Conservation (phyloP, 345 rosid species). For the Camelina neglecta region DNA sequence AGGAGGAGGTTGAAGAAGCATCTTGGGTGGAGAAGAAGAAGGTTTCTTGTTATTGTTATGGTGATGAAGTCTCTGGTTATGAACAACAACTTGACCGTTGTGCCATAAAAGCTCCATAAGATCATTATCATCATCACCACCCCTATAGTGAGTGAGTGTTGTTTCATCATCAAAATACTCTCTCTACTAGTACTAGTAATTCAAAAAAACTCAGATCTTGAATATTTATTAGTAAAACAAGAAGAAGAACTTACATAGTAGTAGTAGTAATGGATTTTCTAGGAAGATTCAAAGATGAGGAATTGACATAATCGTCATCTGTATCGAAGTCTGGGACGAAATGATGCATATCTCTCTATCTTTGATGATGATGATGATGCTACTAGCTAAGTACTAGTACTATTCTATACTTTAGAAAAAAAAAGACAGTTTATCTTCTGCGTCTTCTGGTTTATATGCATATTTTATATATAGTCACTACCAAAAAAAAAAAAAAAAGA, state of each 20-base stretch:
- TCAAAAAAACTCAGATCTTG: slow-evolving; percentile 8
- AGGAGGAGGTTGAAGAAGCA: slow-evolving; percentile 1
- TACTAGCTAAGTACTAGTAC: no score
- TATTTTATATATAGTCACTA: no score
- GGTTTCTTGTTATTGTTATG: slow-evolving; percentile 50
- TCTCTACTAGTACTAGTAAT: no score
- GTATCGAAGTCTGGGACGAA: slow-evolving; percentile 74
- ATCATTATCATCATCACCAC: slow-evolving; percentile 57
- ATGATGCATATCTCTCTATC: slow-evolving; percentile 57
- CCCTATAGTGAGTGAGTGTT: background rate
- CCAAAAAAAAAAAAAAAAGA: background rate
- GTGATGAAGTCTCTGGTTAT: slow-evolving; percentile 55
- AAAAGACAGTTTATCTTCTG: background rate
- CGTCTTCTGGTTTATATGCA: background rate
- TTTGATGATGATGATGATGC: background rate
- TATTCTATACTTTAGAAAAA: background rate
- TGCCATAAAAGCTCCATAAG: slow-evolving; percentile 95
- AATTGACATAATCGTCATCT: slow-evolving; percentile 55
- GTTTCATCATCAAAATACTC: no score
- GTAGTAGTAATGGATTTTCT: slow-evolving; percentile 45
- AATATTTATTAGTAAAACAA: no score
- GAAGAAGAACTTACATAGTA: slow-evolving; percentile 39
- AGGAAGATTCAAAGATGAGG: slow-evolving; percentile 49
- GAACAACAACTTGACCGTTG: slow-evolving; percentile 82
- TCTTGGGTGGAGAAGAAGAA: slow-evolving; percentile 18